Evolutionary conservation across 163 green algal species (phyloP).

Genomic region (Volvox carteri): DNA sequence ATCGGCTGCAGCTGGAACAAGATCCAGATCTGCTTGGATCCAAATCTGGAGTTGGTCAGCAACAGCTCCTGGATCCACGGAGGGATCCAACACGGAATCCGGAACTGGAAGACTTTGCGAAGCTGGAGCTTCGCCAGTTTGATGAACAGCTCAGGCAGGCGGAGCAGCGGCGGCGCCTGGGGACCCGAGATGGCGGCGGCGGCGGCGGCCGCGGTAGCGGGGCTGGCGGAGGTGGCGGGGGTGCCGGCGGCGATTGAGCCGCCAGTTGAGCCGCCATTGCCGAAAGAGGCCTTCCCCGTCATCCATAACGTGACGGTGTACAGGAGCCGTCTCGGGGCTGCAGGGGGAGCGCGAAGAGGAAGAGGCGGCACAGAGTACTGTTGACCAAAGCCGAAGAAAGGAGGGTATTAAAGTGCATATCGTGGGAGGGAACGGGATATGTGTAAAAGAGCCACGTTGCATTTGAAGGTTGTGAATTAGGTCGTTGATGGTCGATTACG

Average conservation of each 20-base stretch:
- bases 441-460: no score
- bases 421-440: no score
- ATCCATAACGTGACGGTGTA: no score
- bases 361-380: no score
- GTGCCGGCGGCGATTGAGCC: not conserved
- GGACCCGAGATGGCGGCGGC: not conserved
- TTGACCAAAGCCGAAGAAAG: no score
- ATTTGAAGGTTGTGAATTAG: no score
- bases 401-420: no score
- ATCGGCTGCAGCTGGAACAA: slow-evolving; percentile 14
- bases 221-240: not conserved
- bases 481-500: no score
- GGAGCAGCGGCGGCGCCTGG: not conserved
- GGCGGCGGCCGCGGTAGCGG: not conserved
- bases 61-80: slow-evolving; percentile 10
- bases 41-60: not conserved
- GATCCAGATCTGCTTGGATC: not conserved
- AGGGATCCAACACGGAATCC: not conserved
- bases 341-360: no score
- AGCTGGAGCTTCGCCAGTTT: slow-evolving; percentile 35
- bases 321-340: no score
- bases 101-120: slow-evolving; percentile 25
- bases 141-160: slow-evolving; percentile 13
- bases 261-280: no score
- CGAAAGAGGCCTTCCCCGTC: no score